Evolutionary conservation across 1,139 yeast species (phyloP).

Genomic region (Geotrichum reessii): DNA sequence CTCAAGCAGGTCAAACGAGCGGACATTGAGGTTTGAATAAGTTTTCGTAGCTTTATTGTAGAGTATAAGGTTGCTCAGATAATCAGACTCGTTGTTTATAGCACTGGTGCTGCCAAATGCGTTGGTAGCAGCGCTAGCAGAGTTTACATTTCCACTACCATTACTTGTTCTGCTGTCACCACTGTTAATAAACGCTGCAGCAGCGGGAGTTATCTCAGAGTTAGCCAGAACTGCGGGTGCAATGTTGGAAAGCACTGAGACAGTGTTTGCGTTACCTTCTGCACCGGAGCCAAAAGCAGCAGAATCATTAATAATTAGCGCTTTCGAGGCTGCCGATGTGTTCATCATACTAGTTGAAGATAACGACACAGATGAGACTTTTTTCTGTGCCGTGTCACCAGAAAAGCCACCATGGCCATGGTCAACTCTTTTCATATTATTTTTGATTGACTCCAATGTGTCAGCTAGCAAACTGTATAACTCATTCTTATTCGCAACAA

Average conservation of each 20-base stretch:
- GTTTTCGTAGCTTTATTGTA: conserved; percentile 33
- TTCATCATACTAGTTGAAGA: neutral
- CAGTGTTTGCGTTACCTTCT: neutral
- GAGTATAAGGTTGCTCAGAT: conserved; percentile 33
- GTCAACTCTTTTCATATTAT: neutral
- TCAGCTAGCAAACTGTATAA: conserved; percentile 27
- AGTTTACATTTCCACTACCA: neutral
- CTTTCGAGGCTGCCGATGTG: neutral
- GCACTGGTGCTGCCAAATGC: neutral
- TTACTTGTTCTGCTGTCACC: neutral
- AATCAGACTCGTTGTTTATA: conserved; percentile 20
- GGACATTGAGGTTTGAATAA: conserved; percentile 37
- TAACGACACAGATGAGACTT: neutral
- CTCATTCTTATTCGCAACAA: conserved; percentile 22
- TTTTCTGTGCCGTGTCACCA: neutral
- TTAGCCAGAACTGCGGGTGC: conserved; percentile 10
- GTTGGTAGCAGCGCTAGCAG: neutral
- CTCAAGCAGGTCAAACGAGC: conserved; percentile 62
- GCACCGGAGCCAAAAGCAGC: neutral
- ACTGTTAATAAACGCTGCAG: neutral
- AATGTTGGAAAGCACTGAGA: conserved; percentile 3
- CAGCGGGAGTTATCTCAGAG: neutral
- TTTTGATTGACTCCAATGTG: conserved; percentile 24
- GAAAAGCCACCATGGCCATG: neutral
- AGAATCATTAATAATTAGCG: neutral